phyloP scores from a whole-genome alignment of 2,329 filamentous ascomycete species.

The Orbilia oligospora region DNA sequence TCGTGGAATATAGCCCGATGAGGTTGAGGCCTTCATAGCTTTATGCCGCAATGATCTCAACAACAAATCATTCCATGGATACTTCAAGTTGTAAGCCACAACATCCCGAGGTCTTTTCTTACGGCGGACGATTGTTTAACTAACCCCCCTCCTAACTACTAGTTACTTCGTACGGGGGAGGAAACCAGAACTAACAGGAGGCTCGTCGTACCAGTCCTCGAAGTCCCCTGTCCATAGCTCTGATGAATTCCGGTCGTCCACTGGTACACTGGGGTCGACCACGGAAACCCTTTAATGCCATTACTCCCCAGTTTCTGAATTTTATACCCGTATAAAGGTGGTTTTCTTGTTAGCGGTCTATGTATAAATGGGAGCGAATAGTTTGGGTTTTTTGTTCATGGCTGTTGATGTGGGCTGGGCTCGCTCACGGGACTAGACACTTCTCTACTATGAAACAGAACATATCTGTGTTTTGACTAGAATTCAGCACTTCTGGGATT shows the following conservation, averaged over 20 bases:
- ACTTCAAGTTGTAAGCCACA: conserved; percentile 54
- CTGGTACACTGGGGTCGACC: conserved; percentile 43
- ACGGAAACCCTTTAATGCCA: conserved; percentile 15
- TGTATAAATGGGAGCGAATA: conserved; percentile 3
- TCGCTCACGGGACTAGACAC: too few species aligned
- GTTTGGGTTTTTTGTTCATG: not conserved
- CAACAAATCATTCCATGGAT: conserved; percentile 50
- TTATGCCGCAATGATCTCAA: conserved; percentile 56
- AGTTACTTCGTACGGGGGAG: conserved; percentile 56
- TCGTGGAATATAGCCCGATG: conserved; percentile 36
- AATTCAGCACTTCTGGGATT: too few species aligned
- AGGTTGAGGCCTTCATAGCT: conserved; percentile 55
- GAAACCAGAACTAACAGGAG: conserved; percentile 29
- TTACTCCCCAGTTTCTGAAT: not conserved
- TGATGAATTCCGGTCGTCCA: conserved; percentile 26
- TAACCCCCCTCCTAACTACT: not conserved
- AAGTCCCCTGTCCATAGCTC: not conserved
- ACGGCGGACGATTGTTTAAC: not conserved
- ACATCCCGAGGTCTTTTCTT: not conserved
- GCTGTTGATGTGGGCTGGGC: not conserved
- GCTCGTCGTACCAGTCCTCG: conserved; percentile 16
- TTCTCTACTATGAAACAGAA: too few species aligned
- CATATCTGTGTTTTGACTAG: too few species aligned
- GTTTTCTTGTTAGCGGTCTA: conserved; percentile 15
- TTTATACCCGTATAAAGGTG: conserved; percentile 1